phyloP scores from a whole-genome alignment of 2,329 filamentous ascomycete species.

The Diaporthe ilicicola region DNA sequence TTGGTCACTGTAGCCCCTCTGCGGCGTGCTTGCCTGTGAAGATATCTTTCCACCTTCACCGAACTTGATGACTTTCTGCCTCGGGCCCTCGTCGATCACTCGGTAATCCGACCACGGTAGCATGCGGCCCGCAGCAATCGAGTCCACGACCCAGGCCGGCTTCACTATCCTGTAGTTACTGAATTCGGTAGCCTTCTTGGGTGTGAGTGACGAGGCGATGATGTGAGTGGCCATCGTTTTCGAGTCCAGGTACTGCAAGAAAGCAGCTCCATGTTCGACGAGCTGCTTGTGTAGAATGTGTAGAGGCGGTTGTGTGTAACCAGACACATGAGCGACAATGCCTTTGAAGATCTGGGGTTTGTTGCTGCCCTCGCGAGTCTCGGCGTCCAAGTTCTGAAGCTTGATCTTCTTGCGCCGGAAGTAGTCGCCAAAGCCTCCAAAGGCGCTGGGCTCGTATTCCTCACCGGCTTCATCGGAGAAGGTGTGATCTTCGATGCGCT shows the following conservation, averaged over 20 bases:
- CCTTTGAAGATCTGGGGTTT: slow-evolving; percentile 90
- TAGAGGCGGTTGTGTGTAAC: slow-evolving; percentile 93
- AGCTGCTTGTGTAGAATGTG: slow-evolving; percentile 82
- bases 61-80: slow-evolving; percentile 78
- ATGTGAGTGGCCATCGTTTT: slow-evolving; percentile 98
- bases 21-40: slow-evolving; percentile 68
- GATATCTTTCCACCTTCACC: slow-evolving; percentile 66
- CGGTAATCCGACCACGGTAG: slow-evolving; percentile 88
- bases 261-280: slow-evolving; percentile 92
- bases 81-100: slow-evolving; percentile 83
- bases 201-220: slow-evolving; percentile 87
- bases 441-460: slow-evolving; percentile 87
- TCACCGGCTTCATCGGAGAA: slow-evolving; percentile 88
- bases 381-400: slow-evolving; percentile 89
- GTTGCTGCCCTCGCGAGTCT: slow-evolving; percentile 76
- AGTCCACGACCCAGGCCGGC: slow-evolving; percentile 93
- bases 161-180: slow-evolving; percentile 89
- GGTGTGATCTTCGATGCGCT: slow-evolving; percentile 70
- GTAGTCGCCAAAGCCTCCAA: slow-evolving; percentile 91
- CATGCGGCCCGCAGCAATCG: slow-evolving; percentile 80
- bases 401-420: slow-evolving; percentile 97
- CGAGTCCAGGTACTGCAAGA: slow-evolving; percentile 91
- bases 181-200: slow-evolving; percentile 93
- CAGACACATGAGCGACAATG: slow-evolving; percentile 90
- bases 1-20: slow-evolving; percentile 79